A percentile compares a stretch with the other conserved stretches of the same genome.
phyloP scores from a whole-genome alignment of 129 eudicot species.

The Tanacetum coccineum region DNA sequence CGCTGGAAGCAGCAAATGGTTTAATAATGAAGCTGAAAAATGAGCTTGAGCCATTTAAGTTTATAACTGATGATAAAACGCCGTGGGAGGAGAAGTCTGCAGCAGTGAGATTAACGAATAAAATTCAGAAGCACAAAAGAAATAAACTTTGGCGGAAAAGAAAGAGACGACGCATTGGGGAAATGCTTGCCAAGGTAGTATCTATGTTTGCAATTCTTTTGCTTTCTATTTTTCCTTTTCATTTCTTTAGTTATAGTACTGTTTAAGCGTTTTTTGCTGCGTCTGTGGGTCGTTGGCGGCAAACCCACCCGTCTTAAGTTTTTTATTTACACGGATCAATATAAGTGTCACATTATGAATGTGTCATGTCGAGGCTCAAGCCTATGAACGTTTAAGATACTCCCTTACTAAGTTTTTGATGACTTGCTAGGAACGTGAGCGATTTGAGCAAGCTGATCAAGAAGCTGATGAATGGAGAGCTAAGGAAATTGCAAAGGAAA shows the following conservation, averaged over 20 bases:
- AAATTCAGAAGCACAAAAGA: conserved; percentile 67
- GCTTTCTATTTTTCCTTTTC: not conserved
- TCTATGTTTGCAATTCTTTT: conserved; percentile 1
- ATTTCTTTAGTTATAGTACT: not conserved
- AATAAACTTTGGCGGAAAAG: conserved; percentile 84
- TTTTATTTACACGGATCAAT: no score
- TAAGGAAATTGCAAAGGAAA: conserved; percentile 86
- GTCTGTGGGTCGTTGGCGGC: no score
- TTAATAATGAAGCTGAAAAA: conserved; percentile 53
- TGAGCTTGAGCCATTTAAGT: conserved; percentile 82
- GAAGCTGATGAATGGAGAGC: conserved; percentile 99
- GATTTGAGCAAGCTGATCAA: conserved; percentile 62
- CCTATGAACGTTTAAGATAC: not conserved
- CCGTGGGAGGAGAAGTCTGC: conserved; percentile 98
- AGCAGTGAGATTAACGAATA: conserved; percentile 60
- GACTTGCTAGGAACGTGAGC: conserved; percentile 56
- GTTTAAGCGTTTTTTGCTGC: no score
- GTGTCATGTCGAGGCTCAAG: no score
- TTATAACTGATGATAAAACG: conserved; percentile 49
- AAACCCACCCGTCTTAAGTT: no score
- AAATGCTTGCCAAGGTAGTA: conserved; percentile 58
- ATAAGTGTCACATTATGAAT: no score
- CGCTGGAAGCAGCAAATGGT: conserved; percentile 70
- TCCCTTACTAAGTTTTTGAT: conserved; percentile 10
- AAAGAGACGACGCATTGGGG: conserved; percentile 64